Base-by-base conservation (phyloP, 1,284 basidiomycete species). In the Xerocomus minutiporus region DNA sequence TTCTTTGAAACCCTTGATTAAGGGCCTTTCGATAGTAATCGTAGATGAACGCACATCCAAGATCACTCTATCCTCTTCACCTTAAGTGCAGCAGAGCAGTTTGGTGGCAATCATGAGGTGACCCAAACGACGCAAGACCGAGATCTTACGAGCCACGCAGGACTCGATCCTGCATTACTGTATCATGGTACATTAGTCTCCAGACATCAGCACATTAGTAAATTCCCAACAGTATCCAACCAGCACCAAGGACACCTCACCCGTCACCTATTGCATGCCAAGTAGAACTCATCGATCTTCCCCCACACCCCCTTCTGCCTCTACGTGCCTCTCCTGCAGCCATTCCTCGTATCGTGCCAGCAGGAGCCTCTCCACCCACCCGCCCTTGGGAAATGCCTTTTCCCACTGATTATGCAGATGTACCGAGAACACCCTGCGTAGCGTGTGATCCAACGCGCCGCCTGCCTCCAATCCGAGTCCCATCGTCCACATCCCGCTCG, bases 331-430 rank as follows among this genome's bases (percentile, higher is more conserved):
- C 17, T 26, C 48, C 20, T 34, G 51, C 61, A 79, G 55, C 55
- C 64, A 73, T 53, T 69, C 61, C 44, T 86, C 81, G 61, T 90
- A 91, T 59, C 76, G 74, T 51, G 72, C 73, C 65, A 94, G 68
- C 59, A 95, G 64, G 54, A 91, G 59, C 59, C 89, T 73, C 51
- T 90, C 82, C 2, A 97, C 80, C 92, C 93, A 93, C 0, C 93
- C 91, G 7, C 72, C 77, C 34, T 72, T 69, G 0, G 92, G 91
- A 64, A 89, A 96, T 39, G 72, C 68, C 74, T 91, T 93, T 50
- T 86, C 79, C 93, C 93, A 97, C 70, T 93, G 92, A 70, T 96
- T 96, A 70, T 97, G 94, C 61, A 97, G 66, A 72, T 96, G 93
- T 41, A 97, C 80, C 3, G 85, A 81, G 72, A 93, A 97, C 26